A percentile compares a stretch with the other conserved stretches of the same genome.
These are phyloP conservation scores for Stachybotrys chlorohalonatus DNA, from an alignment of 2,329 filamentous ascomycete species.

Conservation along the genomic window DNA sequence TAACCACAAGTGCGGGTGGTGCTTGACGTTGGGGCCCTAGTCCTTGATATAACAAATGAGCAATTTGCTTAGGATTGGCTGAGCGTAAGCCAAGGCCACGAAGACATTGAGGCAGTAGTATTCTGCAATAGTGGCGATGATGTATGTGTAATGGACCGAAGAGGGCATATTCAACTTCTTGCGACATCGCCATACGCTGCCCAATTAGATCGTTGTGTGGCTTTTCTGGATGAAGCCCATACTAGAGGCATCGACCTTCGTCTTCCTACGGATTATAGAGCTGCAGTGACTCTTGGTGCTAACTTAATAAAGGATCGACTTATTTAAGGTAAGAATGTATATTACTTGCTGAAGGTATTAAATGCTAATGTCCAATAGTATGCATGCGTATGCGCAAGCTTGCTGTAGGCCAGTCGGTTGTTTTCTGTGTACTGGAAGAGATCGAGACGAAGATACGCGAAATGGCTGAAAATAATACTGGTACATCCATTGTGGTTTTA, in stretches of 20 bases:
- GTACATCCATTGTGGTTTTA: background rate
- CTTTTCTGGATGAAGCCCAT: constrained; percentile 63
- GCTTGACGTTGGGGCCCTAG: constrained; percentile 61
- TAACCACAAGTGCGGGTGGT: constrained; percentile 43
- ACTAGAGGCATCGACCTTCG: constrained; percentile 60
- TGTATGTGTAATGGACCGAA: constrained; percentile 40
- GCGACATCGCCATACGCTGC: constrained; percentile 48
- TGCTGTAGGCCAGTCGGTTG: constrained; percentile 53
- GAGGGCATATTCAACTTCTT: constrained; percentile 35
- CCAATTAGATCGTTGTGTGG: constrained; percentile 47
- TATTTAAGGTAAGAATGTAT: constrained; percentile 45
- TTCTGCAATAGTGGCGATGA: constrained; percentile 49
- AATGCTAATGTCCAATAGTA: constrained; percentile 25
- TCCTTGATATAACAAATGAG: constrained; percentile 52
- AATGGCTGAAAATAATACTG: background rate
- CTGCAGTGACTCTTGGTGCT: constrained; percentile 57
- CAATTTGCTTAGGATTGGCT: constrained; percentile 48
- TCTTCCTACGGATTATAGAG: constrained; percentile 46
- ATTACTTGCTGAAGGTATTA: background rate
- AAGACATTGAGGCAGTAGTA: constrained; percentile 25
- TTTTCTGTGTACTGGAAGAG: constrained; percentile 50
- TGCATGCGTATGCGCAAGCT: constrained; percentile 61
- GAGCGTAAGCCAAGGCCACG: background rate
- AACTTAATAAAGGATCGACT: constrained; percentile 57
- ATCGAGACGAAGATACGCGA: constrained; percentile 42